Conservation (phyloP, 192 early-diverging fungal genomes). For the Entrophospora sp. region DNA sequence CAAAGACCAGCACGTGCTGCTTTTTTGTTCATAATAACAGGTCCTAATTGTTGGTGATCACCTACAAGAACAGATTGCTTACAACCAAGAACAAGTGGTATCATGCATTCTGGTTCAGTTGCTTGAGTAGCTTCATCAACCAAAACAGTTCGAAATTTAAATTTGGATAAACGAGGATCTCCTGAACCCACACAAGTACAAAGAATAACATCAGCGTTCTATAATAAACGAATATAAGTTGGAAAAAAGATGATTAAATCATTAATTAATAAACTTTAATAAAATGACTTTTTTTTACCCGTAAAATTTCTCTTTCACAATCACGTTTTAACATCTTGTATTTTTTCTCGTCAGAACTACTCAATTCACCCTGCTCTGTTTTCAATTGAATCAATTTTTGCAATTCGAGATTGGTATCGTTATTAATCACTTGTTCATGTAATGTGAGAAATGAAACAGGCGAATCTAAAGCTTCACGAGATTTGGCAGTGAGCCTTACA, state of each 20-base stretch:
- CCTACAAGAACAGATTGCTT: conserved; percentile 97
- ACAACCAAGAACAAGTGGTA: conserved; percentile 91
- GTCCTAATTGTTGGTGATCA: conserved; percentile 98
- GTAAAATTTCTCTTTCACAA: conserved; percentile 87
- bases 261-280: neutral
- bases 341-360: conserved; percentile 73
- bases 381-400: conserved; percentile 87
- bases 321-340: conserved; percentile 75
- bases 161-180: conserved; percentile 80
- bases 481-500: conserved; percentile 89
- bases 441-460: conserved; percentile 90
- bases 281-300: no score
- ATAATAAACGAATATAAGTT: conserved; percentile 4
- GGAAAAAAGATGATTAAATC: neutral
- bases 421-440: conserved; percentile 94
- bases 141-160: conserved; percentile 88
- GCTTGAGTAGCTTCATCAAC: conserved; percentile 98
- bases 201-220: conserved; percentile 93
- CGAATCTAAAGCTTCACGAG: conserved; percentile 88
- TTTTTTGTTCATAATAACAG: conserved; percentile 96
- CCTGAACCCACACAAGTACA: conserved; percentile 97
- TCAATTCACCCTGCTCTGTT: conserved; percentile 86
- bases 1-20: conserved; percentile 89
- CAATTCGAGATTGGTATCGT: conserved; percentile 89
- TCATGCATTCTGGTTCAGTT: conserved; percentile 95